A percentile compares a stretch with the other conserved stretches of the same genome.
phyloP scores from a whole-genome alignment of 176 grass and related monocot genomes.

The Tillandsia fasciculata region DNA sequence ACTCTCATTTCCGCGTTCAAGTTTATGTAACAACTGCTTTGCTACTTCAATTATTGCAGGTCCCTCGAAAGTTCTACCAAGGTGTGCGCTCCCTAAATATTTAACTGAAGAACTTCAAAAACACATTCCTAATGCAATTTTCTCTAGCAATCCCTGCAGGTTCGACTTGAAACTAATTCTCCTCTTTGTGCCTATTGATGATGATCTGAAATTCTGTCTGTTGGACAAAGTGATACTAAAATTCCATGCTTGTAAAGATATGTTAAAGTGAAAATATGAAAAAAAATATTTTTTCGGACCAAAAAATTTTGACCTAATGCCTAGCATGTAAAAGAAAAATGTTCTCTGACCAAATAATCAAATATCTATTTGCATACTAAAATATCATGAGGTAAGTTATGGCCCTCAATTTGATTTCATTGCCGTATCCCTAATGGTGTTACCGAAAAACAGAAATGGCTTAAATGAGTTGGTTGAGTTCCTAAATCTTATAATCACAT shows the following conservation, averaged over 20 bases:
- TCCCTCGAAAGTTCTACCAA: conserved; percentile 86
- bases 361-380: background rate
- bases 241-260: background rate
- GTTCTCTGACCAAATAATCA: conserved; percentile 6
- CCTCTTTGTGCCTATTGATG: background rate
- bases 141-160: conserved; percentile 95
- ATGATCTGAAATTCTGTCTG: too few species aligned
- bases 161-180: conserved; percentile 26
- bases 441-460: background rate
- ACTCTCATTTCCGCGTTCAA: background rate
- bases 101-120: conserved; percentile 81
- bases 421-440: background rate
- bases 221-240: too few species aligned
- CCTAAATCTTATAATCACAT: background rate
- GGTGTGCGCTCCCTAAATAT: conserved; percentile 86
- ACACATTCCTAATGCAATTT: conserved; percentile 85
- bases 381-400: background rate
- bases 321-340: conserved; percentile 13
- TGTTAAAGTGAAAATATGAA: background rate
- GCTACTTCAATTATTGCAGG: conserved; percentile 28
- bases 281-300: background rate
- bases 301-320: background rate
- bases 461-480: background rate
- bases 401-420: background rate
- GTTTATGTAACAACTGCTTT: background rate